Percentiles rank a stretch among this genome's conserved stretches.
Evolutionary conservation across 805 yeast species (phyloP).

Genomic region (Metschnikowia sp.): DNA sequence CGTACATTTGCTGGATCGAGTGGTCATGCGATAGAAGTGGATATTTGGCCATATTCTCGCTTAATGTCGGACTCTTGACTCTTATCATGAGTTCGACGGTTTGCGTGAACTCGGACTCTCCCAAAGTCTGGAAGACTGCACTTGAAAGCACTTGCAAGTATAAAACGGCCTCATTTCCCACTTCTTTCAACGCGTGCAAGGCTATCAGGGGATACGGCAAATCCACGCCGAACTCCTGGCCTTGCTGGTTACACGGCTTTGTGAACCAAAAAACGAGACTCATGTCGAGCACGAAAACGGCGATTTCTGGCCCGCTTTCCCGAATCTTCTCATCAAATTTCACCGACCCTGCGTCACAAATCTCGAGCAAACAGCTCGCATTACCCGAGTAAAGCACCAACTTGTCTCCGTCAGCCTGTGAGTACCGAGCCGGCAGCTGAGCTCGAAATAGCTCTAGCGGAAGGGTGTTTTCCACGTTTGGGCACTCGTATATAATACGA

Average conservation of each 20-base stretch:
- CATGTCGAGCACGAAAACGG: constrained; percentile 35
- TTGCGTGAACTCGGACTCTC: constrained; percentile 17
- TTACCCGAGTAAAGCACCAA: constrained; percentile 42
- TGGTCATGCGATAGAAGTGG: constrained; percentile 5
- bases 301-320: constrained; percentile 10
- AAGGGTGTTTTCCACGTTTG: constrained; percentile 42
- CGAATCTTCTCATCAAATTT: constrained; percentile 1
- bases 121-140: constrained; percentile 14
- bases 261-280: constrained; percentile 31
- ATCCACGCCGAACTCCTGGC: constrained; percentile 25
- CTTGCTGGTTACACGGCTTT: not conserved
- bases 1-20: constrained; percentile 22
- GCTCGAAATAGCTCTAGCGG: constrained; percentile 29
- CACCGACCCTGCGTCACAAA: constrained; percentile 11
- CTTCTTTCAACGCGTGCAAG: constrained; percentile 31
- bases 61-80: not conserved
- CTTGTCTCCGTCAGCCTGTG: constrained; percentile 36
- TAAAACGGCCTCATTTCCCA: constrained; percentile 16
- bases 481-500: constrained; percentile 23
- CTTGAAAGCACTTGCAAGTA: constrained; percentile 32
- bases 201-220: constrained; percentile 33
- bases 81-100: constrained; percentile 21
- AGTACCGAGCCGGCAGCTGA: constrained; percentile 38
- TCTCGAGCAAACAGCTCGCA: constrained; percentile 6
- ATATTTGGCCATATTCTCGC: not conserved